These are phyloP conservation scores for Xylariaceae sp. DNA, from an alignment of 2,329 filamentous ascomycete species.

Conservation along the genomic window DNA sequence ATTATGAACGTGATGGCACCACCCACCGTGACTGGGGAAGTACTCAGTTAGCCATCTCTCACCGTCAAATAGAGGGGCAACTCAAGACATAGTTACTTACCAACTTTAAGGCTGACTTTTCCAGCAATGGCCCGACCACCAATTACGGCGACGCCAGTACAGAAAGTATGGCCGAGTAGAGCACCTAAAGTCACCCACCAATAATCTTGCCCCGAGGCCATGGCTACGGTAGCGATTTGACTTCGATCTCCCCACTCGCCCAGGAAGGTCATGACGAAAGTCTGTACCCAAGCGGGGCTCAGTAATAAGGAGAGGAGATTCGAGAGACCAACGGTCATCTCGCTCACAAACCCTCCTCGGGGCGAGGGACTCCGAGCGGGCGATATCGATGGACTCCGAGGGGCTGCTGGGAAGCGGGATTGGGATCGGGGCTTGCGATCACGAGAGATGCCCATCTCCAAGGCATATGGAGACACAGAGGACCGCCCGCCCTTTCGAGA, in stretches of 20 bases:
- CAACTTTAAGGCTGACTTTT: constrained; percentile 88
- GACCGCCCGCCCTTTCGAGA: constrained; percentile 61
- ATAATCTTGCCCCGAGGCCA: constrained; percentile 97
- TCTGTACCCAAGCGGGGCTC: constrained; percentile 97
- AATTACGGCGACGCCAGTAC: constrained; percentile 85
- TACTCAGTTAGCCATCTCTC: constrained; percentile 36
- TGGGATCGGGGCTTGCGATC: constrained; percentile 64
- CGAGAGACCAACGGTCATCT: constrained; percentile 52
- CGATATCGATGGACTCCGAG: constrained; percentile 74
- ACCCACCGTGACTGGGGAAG: constrained; percentile 80
- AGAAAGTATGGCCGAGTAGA: constrained; percentile 77
- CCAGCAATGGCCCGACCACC: constrained; percentile 91
- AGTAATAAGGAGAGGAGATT: constrained; percentile 85
- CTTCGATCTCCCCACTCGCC: constrained; percentile 97
- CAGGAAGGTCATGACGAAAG: constrained; percentile 97
- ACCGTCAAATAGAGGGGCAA: neutral
- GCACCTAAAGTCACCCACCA: constrained; percentile 97
- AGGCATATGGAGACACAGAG: constrained; percentile 65
- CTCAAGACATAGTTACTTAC: constrained; percentile 53
- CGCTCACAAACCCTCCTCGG: constrained; percentile 31
- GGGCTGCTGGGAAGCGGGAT: constrained; percentile 72
- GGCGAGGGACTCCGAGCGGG: constrained; percentile 57
- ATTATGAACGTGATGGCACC: constrained; percentile 84
- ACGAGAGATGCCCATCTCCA: constrained; percentile 71
- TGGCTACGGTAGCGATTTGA: constrained; percentile 97